Base-by-base conservation (phyloP, 306 rosid genomes). In the Fagus sylvatica region DNA sequence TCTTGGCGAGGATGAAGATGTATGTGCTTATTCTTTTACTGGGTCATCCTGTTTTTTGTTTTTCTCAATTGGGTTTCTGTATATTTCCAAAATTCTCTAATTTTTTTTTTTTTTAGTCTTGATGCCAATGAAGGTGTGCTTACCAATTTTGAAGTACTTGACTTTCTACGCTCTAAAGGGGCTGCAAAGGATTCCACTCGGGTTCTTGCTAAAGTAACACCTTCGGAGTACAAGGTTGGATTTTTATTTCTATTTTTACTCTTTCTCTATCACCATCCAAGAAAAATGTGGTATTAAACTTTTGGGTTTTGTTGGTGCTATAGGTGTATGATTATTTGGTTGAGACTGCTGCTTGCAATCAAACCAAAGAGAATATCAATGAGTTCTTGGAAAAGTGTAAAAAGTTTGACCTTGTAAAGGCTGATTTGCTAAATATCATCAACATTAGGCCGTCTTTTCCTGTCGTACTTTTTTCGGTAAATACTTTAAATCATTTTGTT, bases 281-380 rank as follows among this genome's bases (percentile, higher is more conserved):
- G 62, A 22, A 22, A 22, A 22, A 22, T 22, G 28, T 22, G 28
- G 28, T 22, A 22, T 22, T 22, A 22, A 22, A 22, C 28, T 22
- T 22, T 22, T 22, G 28, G 28, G 28, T 15, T 43, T n/a, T 37
- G 36, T 72, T 39, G 34, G 41, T 10, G 32, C 32, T 71, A 48
- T 76, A 92, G 95, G 92, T 88, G 72, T 94, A 88, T 67, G 98
- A 89, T 85, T 87, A 88, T 83, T 86, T 90, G 87, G 85, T 77
- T 81, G 59, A 60, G 30, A 89, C 87, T 78, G 77, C 90, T 74
- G 93, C 91, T 39, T 17, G 75, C 76, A 55, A 54, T 80, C 96
- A 90, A 82, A 86, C 89, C 36, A 89, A 80, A 69, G 91, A 90
- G 81, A 71, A 46, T 71, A 49, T 91, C 80, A 36, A 56, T 6